phyloP scores from a whole-genome alignment of 768 basidiomycete species.

The Russula vinacea region DNA sequence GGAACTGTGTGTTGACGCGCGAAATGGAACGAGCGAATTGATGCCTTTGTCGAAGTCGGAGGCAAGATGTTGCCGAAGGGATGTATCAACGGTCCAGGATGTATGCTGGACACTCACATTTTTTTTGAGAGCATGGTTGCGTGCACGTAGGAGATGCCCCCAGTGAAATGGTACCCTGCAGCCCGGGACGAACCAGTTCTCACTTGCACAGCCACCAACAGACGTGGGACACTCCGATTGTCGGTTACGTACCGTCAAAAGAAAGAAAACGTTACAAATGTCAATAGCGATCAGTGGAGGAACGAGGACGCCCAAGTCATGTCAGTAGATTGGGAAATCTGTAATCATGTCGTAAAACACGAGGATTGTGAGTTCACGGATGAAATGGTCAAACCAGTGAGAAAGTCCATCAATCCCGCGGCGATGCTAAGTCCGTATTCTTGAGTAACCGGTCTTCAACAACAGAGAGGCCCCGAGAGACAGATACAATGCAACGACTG shows the following conservation, averaged over 20 bases:
- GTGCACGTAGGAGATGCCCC: constrained; percentile 14
- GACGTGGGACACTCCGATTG: constrained; percentile 1
- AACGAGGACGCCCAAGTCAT: constrained; percentile 1
- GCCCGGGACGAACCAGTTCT: background rate
- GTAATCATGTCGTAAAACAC: constrained; percentile 10
- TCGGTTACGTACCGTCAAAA: background rate
- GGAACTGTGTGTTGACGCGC: constrained; percentile 9
- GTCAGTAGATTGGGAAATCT: background rate
- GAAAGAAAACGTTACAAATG: background rate
- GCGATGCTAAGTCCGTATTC: constrained; percentile 4
- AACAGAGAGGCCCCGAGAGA: background rate
- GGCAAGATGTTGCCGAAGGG: background rate
- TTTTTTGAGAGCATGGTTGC: constrained; percentile 28
- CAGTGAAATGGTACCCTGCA: background rate
- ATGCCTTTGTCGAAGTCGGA: constrained; percentile 12
- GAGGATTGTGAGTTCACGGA: constrained; percentile 1
- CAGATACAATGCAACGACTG: constrained; percentile 3
- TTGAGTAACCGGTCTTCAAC: background rate
- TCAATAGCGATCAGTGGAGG: background rate
- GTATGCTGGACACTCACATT: constrained; percentile 25
- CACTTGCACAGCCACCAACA: constrained; percentile 11
- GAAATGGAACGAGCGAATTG: constrained; percentile 3
- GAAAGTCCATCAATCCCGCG: constrained; percentile 13
- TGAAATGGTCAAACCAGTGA: constrained; percentile 7
- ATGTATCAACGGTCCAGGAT: background rate